Base-by-base conservation (phyloP, 1,284 basidiomycete genomes). In the Porogramme epimiltina region DNA sequence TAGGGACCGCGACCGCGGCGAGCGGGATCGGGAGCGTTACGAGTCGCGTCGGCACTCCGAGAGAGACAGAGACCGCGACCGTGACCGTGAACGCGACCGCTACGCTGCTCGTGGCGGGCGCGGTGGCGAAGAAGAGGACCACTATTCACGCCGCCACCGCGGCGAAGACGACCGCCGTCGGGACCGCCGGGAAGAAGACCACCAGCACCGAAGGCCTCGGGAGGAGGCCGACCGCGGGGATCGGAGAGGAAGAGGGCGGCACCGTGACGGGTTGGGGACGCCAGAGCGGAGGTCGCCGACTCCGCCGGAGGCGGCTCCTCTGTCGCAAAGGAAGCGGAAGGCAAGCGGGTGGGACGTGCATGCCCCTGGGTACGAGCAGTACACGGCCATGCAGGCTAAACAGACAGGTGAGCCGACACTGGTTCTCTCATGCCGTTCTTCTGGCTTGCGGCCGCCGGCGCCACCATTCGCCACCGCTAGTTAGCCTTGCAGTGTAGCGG, bases 271-370 rank as follows among this genome's bases (percentile, higher is more conserved):
- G 19, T 71, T 81, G 33, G 86, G 84, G 23, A 85, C 88, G 10
- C 88, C 87, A 4, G 86, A 90, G 60, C 78, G 88, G 59, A 78
- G 93, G 59, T 94, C 91, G 3, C 95, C 95, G 8, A 99, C 96
- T 13, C 96, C 97, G 0, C 85, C 92, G 62, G 91, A 89, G 41
- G 84, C 86, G 11, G 74, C 87, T 25, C 90, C 93, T 1, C 73
- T 99, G 60, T 89, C 89, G 25, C 92, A 96, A 68, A 79, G 95
- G 53, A 87, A 86, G 65, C 78, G 95, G 23, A 91, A 91, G 65
- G 88, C 91, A 9, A 93, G 92, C 47, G 91, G 92, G 1, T 99
- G 97, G 96, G 94, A 99, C 71, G 89, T 97, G 23, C 88, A 92
- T 68, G 93, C 96, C 11, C 90, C 91, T 13, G 95, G 95, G 19